A percentile compares a stretch with the other conserved stretches of the same genome.
These are phyloP conservation scores for Pelagophyceae sp. DNA, from an alignment of 352 stramenopile genomes.

Conservation along the genomic window DNA sequence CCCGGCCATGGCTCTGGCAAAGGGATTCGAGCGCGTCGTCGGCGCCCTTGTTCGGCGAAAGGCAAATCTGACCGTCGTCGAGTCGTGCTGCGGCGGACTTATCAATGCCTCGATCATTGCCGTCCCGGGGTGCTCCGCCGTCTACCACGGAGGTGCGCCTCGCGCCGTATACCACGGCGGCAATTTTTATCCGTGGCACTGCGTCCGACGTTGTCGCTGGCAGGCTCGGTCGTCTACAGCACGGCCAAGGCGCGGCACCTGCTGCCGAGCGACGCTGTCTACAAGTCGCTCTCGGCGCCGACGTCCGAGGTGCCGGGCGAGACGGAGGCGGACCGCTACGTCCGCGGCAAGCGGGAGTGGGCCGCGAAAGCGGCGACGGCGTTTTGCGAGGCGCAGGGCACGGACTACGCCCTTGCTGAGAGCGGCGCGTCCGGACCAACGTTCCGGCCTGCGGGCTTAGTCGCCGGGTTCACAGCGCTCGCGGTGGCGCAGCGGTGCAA, in stretches of 20 bases:
- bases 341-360: constrained; percentile 44
- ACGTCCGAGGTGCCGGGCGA: background rate
- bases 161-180: no score
- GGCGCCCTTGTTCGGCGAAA: background rate
- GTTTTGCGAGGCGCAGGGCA: constrained; percentile 43
- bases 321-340: constrained; percentile 37
- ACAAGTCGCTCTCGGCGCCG: constrained; percentile 32
- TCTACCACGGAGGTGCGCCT: constrained; percentile 20
- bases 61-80: constrained; percentile 42
- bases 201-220: no score
- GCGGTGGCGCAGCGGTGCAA: constrained; percentile 38
- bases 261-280: constrained; percentile 37
- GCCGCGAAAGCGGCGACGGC: constrained; percentile 36
- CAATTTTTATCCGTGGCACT: no score
- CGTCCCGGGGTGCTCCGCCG: constrained; percentile 34
- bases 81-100: constrained; percentile 47
- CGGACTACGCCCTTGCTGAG: constrained; percentile 52
- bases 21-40: no score
- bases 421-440: constrained; percentile 47
- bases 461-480: constrained; percentile 45
- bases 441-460: constrained; percentile 44
- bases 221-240: constrained; percentile 51
- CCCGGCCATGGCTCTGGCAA: no score
- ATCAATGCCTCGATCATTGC: constrained; percentile 46
- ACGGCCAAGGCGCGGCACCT: constrained; percentile 36